Conservation (phyloP, 805 yeast species). For the Ogataea trehalophila region DNA sequence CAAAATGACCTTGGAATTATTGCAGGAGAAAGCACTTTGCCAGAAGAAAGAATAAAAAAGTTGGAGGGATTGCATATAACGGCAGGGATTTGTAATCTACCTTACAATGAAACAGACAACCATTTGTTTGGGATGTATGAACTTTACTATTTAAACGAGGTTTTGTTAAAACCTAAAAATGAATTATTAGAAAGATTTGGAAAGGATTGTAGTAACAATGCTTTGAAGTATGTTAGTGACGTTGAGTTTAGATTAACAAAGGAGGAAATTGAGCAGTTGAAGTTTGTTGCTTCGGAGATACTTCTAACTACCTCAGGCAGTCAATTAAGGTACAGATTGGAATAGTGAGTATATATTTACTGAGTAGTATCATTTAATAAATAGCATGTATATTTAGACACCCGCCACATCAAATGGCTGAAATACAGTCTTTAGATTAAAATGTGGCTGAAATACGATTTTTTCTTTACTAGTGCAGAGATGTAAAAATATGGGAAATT, state of each 20-base stretch:
- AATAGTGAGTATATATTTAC: background rate
- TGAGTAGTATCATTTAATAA: too few species aligned
- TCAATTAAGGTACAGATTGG: constrained; percentile 10
- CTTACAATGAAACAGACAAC: background rate
- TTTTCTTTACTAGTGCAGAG: constrained; percentile 1
- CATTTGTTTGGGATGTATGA: constrained; percentile 25
- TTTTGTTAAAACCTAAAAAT: constrained; percentile 18
- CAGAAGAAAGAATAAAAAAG: constrained; percentile 5
- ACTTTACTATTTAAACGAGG: constrained; percentile 21
- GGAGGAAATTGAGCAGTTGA: constrained; percentile 11
- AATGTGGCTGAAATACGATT: background rate
- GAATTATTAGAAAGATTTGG: constrained; percentile 18
- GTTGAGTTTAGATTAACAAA: constrained; percentile 4
- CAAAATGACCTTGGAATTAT: constrained; percentile 15
- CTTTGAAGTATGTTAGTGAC: constrained; percentile 14
- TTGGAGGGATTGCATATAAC: constrained; percentile 17
- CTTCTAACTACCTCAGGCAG: constrained; percentile 12
- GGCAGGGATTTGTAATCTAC: constrained; percentile 10
- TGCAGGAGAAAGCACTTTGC: constrained; percentile 13
- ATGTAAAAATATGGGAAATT: background rate
- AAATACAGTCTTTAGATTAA: too few species aligned
- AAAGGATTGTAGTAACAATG: constrained; percentile 3
- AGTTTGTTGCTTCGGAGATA: constrained; percentile 9
- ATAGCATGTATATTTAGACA: too few species aligned
- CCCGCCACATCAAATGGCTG: too few species aligned